Evolutionary conservation across 164 flowering plant genomes (phyloP).

Genomic region (Nelumbo lutea): DNA sequence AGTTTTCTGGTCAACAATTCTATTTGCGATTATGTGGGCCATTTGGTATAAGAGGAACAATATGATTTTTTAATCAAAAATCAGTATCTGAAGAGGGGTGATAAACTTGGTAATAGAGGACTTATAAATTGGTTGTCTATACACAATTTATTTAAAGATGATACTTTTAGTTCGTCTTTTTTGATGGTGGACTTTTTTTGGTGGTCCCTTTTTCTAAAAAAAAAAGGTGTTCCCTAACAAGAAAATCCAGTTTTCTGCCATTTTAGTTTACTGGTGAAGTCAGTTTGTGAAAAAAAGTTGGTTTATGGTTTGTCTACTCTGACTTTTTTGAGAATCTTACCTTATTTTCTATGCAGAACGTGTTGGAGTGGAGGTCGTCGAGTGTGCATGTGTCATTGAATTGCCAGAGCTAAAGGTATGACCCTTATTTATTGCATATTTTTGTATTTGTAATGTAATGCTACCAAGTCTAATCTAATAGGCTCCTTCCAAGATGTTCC

Average conservation of each 20-base stretch:
- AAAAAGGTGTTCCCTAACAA: too few species aligned
- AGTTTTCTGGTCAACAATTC: too few species aligned
- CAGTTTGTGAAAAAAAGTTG: not conserved
- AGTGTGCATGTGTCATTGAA: slow-evolving; percentile 92
- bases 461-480: not conserved
- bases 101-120: too few species aligned
- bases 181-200: too few species aligned
- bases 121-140: too few species aligned
- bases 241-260: not conserved
- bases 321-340: not conserved
- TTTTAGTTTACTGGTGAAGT: not conserved
- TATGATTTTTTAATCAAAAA: too few species aligned
- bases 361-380: slow-evolving; percentile 78
- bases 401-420: slow-evolving; percentile 77
- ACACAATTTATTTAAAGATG: too few species aligned
- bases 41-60: too few species aligned
- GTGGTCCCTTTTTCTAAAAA: too few species aligned
- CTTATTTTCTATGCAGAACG: slow-evolving; percentile 57
- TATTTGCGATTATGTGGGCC: too few species aligned
- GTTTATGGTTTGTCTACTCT: not conserved
- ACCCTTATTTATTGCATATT: not conserved
- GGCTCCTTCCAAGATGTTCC: not conserved
- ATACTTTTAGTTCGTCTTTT: too few species aligned
- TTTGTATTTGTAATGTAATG: not conserved
- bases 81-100: too few species aligned